Percentiles rank a stretch among this genome's conserved stretches.
phyloP scores from a whole-genome alignment of 257 asterid species.

The Petunia secreta region DNA sequence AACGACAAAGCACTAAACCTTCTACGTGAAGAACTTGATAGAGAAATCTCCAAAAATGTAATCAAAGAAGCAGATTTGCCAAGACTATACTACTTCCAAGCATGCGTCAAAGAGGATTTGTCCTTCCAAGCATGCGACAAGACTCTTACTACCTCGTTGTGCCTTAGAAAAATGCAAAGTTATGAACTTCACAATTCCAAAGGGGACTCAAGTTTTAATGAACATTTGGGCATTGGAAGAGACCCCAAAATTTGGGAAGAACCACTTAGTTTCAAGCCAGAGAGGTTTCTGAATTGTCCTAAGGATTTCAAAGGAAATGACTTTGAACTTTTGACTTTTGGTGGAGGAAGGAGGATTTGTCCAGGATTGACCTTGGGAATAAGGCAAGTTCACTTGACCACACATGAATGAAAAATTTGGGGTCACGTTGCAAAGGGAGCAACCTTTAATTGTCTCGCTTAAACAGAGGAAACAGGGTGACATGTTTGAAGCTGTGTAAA shows the following conservation, averaged over 20 bases:
- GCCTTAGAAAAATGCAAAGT: slow-evolving; percentile 39
- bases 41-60: slow-evolving; percentile 23
- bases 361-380: slow-evolving; percentile 48
- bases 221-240: slow-evolving; percentile 49
- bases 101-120: slow-evolving; percentile 46
- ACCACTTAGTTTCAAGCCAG: slow-evolving; percentile 41
- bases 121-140: slow-evolving; percentile 55
- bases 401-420: slow-evolving; percentile 36
- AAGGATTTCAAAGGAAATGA: slow-evolving; percentile 47
- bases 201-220: slow-evolving; percentile 32
- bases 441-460: too few species aligned
- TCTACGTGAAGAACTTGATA: slow-evolving; percentile 28
- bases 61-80: slow-evolving; percentile 14
- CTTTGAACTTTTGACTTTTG: slow-evolving; percentile 48
- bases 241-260: slow-evolving; percentile 45
- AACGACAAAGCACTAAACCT: slow-evolving; percentile 29
- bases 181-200: slow-evolving; percentile 40
- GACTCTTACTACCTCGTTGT: slow-evolving; percentile 38
- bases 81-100: slow-evolving; percentile 39
- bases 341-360: slow-evolving; percentile 55
- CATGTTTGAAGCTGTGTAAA: too few species aligned
- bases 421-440: slow-evolving; percentile 29
- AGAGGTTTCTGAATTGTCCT: slow-evolving; percentile 37
- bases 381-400: slow-evolving; percentile 30
- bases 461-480: too few species aligned